phyloP scores from a whole-genome alignment of 805 yeast species.

The Lipomyces yamanashiensis region DNA sequence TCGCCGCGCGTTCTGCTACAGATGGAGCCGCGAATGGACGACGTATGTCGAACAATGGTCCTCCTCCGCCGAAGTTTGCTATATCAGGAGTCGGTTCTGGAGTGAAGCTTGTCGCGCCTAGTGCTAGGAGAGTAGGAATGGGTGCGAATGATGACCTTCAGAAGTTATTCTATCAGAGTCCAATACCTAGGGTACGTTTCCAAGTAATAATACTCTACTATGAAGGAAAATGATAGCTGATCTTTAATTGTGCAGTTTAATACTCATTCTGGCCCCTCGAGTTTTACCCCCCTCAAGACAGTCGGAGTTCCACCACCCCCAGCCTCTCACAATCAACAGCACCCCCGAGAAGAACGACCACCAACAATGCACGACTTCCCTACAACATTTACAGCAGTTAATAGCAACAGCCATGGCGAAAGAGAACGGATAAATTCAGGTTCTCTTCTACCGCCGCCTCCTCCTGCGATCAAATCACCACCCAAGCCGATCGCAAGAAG shows the following conservation, averaged over 20 bases:
- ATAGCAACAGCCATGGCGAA: not conserved
- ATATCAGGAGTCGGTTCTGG: not conserved
- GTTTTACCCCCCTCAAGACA: not conserved
- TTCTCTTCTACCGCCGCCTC: slow-evolving; percentile 6
- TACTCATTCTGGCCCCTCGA: not conserved
- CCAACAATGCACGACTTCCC: not conserved
- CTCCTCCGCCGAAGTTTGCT: not conserved
- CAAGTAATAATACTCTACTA: not conserved
- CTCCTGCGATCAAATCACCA: not conserved
- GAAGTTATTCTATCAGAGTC: slow-evolving; percentile 28
- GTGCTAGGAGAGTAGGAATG: slow-evolving; percentile 20
- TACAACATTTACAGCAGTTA: not conserved
- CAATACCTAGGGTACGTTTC: slow-evolving; percentile 27
- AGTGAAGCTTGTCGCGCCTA: slow-evolving; percentile 19
- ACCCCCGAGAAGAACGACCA: not conserved
- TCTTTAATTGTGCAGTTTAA: not conserved
- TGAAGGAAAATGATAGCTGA: not conserved
- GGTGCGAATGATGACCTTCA: slow-evolving; percentile 17
- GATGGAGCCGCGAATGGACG: not conserved
- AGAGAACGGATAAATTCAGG: slow-evolving; percentile 11
- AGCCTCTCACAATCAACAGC: not conserved
- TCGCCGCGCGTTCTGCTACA: slow-evolving; percentile 1
- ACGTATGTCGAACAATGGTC: not conserved
- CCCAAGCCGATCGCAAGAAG: not conserved
- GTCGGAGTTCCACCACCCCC: not conserved